Conservation (phyloP, 129 eudicot species). For the Smallanthus sonchifolius region DNA sequence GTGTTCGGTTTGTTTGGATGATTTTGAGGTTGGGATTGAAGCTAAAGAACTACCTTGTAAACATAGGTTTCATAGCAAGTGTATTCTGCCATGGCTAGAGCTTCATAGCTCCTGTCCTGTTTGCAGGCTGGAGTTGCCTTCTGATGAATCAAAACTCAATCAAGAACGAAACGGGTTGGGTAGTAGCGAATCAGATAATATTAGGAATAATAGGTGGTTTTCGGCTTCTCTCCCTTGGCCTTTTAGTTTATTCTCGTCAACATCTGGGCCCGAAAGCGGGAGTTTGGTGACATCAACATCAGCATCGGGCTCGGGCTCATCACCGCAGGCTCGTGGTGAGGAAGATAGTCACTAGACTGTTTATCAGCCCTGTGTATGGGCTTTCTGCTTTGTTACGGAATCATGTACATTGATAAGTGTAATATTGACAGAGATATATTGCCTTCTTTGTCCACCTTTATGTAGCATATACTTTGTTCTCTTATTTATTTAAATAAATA, state of each 20-base stretch:
- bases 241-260: conserved; percentile 52
- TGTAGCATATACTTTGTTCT: neutral
- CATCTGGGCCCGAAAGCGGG: conserved; percentile 35
- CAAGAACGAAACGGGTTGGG: conserved; percentile 21
- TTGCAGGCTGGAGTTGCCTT: conserved; percentile 71
- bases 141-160: conserved; percentile 54
- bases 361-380: neutral
- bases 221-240: conserved; percentile 72
- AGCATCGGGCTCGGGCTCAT: conserved; percentile 9
- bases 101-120: conserved; percentile 91
- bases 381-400: conserved; percentile 25
- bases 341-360: conserved; percentile 21
- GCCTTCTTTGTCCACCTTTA: conserved; percentile 6
- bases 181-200: conserved; percentile 1
- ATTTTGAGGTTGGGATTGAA: conserved; percentile 61
- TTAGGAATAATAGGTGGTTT: conserved; percentile 33
- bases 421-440: conserved; percentile 26
- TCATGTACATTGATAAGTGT: conserved; percentile 30
- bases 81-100: conserved; percentile 92
- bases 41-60: conserved; percentile 90
- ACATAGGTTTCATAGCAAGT: conserved; percentile 70
- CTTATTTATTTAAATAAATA: too few species aligned
- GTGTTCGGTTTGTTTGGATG: conserved; percentile 88
- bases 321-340: conserved; percentile 16
- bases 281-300: conserved; percentile 24